Evolutionary conservation across 805 yeast genomes (phyloP).

Genomic region (Hanseniaspora meyeri): DNA sequence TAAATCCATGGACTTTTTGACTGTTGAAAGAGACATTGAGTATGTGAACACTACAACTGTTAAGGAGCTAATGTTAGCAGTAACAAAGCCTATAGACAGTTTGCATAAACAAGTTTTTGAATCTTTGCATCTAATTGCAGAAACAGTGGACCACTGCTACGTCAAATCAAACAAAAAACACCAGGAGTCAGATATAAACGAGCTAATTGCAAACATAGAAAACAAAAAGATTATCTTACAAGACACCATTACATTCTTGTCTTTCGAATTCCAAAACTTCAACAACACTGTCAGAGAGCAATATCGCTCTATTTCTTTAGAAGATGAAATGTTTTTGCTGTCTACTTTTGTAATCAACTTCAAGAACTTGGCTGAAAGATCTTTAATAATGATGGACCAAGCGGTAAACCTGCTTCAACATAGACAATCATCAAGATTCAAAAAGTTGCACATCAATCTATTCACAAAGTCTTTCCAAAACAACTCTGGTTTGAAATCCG

Average conservation of each 20-base stretch:
- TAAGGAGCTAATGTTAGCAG: constrained; percentile 23
- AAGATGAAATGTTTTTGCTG: constrained; percentile 38
- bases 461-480: constrained; percentile 17
- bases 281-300: not conserved
- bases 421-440: constrained; percentile 26
- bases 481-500: constrained; percentile 20
- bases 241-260: constrained; percentile 20
- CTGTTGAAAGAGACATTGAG: constrained; percentile 28
- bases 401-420: constrained; percentile 24
- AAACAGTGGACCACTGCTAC: constrained; percentile 30
- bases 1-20: constrained; percentile 17
- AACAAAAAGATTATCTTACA: constrained; percentile 17
- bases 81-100: constrained; percentile 26
- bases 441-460: constrained; percentile 31
- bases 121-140: constrained; percentile 26
- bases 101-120: constrained; percentile 29
- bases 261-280: constrained; percentile 20
- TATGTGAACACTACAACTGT: constrained; percentile 29
- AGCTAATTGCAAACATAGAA: constrained; percentile 17
- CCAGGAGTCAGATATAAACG: constrained; percentile 14
- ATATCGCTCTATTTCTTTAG: constrained; percentile 30
- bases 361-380: constrained; percentile 29
- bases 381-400: constrained; percentile 27
- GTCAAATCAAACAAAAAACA: constrained; percentile 27
- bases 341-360: constrained; percentile 40